A percentile compares a stretch with the other conserved stretches of the same genome.
phyloP scores from a whole-genome alignment of 2,329 filamentous ascomycete genomes.

The Fusarium torreyae region DNA sequence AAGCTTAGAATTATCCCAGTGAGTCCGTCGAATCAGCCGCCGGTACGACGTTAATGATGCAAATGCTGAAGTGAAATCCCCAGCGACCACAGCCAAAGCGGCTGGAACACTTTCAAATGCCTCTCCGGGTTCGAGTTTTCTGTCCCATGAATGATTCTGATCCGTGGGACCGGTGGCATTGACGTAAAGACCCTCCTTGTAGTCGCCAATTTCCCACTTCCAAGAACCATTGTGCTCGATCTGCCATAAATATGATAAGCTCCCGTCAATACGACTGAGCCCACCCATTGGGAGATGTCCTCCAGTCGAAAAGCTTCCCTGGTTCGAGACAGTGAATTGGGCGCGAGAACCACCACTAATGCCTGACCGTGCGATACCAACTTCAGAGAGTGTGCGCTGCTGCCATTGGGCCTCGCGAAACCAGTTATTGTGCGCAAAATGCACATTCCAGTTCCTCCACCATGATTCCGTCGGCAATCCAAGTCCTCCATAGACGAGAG shows the following conservation, averaged over 20 bases:
- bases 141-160: slow-evolving; percentile 51
- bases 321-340: slow-evolving; percentile 41
- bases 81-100: slow-evolving; percentile 46
- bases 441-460: not conserved
- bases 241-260: slow-evolving; percentile 55
- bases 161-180: slow-evolving; percentile 48
- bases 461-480: not conserved
- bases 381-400: not conserved
- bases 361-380: slow-evolving; percentile 7
- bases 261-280: slow-evolving; percentile 38
- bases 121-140: slow-evolving; percentile 44
- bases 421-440: slow-evolving; percentile 5
- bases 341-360: slow-evolving; percentile 40
- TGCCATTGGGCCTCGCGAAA: slow-evolving; percentile 11
- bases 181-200: slow-evolving; percentile 53
- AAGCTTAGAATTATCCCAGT: slow-evolving; percentile 50
- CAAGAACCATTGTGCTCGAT: slow-evolving; percentile 56
- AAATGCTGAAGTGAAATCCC: slow-evolving; percentile 46
- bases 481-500: not conserved
- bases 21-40: slow-evolving; percentile 49
- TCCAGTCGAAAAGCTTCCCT: slow-evolving; percentile 51
- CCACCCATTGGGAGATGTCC: slow-evolving; percentile 52
- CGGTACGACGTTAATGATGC: slow-evolving; percentile 51
- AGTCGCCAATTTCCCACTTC: slow-evolving; percentile 56
- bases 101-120: slow-evolving; percentile 47